A percentile compares a stretch with the other conserved stretches of the same genome.
Evolutionary conservation across 768 basidiomycete genomes (phyloP).

Genomic region (Omphalotus guepiniiformis): DNA sequence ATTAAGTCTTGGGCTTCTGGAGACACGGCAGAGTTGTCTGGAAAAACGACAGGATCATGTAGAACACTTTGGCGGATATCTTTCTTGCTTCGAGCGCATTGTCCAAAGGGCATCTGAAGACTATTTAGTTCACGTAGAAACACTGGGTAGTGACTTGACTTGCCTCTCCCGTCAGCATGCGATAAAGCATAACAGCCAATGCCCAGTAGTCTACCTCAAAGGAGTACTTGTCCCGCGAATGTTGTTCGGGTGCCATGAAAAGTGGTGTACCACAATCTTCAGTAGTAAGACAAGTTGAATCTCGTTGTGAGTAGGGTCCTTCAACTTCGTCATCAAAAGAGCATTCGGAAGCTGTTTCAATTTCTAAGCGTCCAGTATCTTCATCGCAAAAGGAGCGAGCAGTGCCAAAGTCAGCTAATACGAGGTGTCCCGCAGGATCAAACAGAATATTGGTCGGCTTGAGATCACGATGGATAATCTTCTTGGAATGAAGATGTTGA

Average conservation of each 20-base stretch:
- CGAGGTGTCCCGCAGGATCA: conserved; percentile 33
- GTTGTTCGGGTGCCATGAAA: conserved; percentile 31
- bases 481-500: conserved; percentile 22
- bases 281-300: neutral
- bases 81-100: neutral
- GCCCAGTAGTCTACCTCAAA: conserved; percentile 70
- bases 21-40: neutral
- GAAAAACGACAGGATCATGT: neutral
- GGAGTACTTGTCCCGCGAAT: conserved; percentile 20
- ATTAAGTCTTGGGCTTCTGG: neutral
- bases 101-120: conserved; percentile 4
- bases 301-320: neutral
- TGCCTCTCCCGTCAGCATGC: conserved; percentile 59
- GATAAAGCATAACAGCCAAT: conserved; percentile 67
- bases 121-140: neutral
- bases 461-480: conserved; percentile 62
- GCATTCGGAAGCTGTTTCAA: neutral
- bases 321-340: neutral
- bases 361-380: neutral
- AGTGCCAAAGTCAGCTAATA: conserved; percentile 38
- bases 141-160: conserved; percentile 2
- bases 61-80: neutral
- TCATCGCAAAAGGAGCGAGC: neutral
- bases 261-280: conserved; percentile 23
- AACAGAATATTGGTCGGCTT: conserved; percentile 72